phyloP scores from a whole-genome alignment of 2,329 filamentous ascomycete species.

The Atkinsonella texensis region DNA sequence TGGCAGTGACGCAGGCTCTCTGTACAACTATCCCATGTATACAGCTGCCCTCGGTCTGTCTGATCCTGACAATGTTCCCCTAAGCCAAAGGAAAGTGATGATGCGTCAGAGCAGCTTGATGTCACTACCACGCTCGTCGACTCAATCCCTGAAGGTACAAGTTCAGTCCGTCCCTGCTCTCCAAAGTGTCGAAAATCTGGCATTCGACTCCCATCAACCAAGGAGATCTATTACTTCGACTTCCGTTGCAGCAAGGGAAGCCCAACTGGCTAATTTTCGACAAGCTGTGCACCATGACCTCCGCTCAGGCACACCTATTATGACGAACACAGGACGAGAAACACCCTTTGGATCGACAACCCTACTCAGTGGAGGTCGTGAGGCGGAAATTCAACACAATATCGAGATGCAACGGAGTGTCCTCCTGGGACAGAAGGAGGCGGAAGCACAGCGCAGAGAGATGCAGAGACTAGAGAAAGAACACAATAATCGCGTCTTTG shows the following conservation, averaged over 20 bases:
- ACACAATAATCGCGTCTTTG: conserved; percentile 50
- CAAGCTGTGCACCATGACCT: conserved; percentile 52
- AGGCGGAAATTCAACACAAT: conserved; percentile 30
- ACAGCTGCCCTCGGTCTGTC: conserved; percentile 17
- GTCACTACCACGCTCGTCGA: conserved; percentile 13
- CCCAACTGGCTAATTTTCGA: conserved; percentile 55
- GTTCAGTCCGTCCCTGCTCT: conserved; percentile 11
- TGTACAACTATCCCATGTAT: conserved; percentile 25
- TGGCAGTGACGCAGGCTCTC: conserved; percentile 29
- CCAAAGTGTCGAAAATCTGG: conserved; percentile 20
- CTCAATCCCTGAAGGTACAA: conserved; percentile 12
- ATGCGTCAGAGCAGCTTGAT: conserved; percentile 41
- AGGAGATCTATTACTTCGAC: conserved; percentile 32
- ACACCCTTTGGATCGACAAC: conserved; percentile 24
- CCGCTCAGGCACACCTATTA: conserved; percentile 27
- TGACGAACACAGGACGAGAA: conserved; percentile 23
- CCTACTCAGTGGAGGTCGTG: conserved; percentile 22
- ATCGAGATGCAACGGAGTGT: conserved; percentile 42
- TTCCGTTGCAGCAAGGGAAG: conserved; percentile 35
- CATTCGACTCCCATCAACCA: conserved; percentile 45
- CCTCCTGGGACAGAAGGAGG: conserved; percentile 50
- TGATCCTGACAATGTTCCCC: conserved; percentile 56
- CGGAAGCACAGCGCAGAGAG: conserved; percentile 47
- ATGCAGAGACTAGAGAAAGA: conserved; percentile 45
- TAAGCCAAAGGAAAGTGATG: conserved; percentile 53